Conservation (phyloP, 768 basidiomycete species). For the Leccinum arenicola region DNA sequence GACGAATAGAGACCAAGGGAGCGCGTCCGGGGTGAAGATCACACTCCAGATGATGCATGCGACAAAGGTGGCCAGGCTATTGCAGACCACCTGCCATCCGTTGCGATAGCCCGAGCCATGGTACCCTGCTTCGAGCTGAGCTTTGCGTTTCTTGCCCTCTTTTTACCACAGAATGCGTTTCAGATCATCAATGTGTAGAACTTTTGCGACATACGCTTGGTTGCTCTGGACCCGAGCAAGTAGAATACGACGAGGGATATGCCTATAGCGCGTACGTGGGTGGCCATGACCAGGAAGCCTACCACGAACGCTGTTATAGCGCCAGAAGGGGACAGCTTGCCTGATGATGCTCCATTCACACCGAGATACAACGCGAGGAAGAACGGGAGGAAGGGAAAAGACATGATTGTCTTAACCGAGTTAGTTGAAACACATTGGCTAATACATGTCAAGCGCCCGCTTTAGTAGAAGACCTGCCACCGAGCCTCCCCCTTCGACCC, state of each 20-base stretch:
- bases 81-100: constrained; percentile 81
- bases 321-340: constrained; percentile 75
- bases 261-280: constrained; percentile 64
- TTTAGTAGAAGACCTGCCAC: background rate
- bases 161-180: background rate
- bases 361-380: constrained; percentile 53
- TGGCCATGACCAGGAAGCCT: constrained; percentile 70
- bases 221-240: constrained; percentile 75
- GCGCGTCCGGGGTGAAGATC: constrained; percentile 45
- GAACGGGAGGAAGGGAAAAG: constrained; percentile 40
- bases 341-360: constrained; percentile 66
- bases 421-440: background rate
- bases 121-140: constrained; percentile 74
- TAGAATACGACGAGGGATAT: constrained; percentile 74
- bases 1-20: constrained; percentile 35
- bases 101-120: constrained; percentile 71
- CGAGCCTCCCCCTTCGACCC: constrained; percentile 27
- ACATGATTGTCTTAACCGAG: constrained; percentile 10
- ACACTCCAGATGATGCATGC: constrained; percentile 66
- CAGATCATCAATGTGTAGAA: background rate
- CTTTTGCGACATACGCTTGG: constrained; percentile 56
- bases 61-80: constrained; percentile 62
- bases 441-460: background rate
- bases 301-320: constrained; percentile 74
- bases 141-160: constrained; percentile 78